These are phyloP conservation scores for Dunaliella primolecta DNA, from an alignment of 139 green algal species.

Conservation along the genomic window DNA sequence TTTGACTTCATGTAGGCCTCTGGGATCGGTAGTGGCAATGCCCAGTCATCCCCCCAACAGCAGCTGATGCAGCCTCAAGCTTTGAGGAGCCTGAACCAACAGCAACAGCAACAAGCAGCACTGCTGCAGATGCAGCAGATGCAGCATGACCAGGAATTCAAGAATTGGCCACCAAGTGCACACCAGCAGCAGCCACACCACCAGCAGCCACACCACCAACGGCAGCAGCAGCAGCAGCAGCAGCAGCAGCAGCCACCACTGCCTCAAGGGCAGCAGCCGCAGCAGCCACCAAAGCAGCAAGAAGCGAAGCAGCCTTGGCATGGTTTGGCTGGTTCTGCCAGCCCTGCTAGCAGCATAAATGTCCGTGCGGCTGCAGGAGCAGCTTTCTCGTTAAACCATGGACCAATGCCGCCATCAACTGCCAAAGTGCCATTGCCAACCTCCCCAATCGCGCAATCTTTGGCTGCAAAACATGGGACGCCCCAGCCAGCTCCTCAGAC, in stretches of 20 bases:
- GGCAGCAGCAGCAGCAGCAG: background rate
- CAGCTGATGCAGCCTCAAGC: background rate
- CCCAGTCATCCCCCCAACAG: no score
- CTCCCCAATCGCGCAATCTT: no score
- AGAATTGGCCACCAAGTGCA: background rate
- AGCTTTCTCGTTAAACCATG: no score
- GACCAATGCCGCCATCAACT: no score
- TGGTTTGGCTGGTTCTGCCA: background rate
- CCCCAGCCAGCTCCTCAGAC: no score
- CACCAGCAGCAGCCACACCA: background rate
- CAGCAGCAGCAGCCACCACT: background rate
- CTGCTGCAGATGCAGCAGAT: slow-evolving; percentile 3
- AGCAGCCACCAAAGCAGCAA: background rate
- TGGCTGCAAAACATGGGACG: no score
- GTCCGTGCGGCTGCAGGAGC: no score
- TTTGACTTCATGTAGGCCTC: no score
- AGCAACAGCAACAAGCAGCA: slow-evolving; percentile 6
- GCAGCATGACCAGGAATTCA: background rate
- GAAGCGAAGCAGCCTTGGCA: background rate
- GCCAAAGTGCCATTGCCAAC: no score
- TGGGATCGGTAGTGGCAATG: no score
- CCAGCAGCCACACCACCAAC: background rate
- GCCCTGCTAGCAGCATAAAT: no score
- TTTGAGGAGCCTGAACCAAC: background rate
- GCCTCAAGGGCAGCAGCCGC: background rate